phyloP scores from a whole-genome alignment of 1,284 basidiomycete species.

The Leccinum proliferum region DNA sequence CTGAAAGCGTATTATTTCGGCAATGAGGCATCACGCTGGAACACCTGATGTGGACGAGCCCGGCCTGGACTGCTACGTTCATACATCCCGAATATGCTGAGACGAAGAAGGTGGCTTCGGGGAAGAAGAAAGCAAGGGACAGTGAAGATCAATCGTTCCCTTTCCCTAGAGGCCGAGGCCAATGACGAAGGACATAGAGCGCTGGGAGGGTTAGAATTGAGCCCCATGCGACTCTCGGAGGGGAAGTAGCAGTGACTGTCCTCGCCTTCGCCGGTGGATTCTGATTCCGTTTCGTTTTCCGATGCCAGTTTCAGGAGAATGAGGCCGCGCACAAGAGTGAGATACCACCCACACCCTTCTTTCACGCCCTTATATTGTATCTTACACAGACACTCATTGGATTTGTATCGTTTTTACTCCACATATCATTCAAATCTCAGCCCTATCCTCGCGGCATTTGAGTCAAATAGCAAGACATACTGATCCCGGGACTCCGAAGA shows the following conservation, averaged over 20 bases:
- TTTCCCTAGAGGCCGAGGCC: no score
- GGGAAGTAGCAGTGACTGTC: conserved; percentile 9
- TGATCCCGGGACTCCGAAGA: no score
- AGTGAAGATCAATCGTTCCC: no score
- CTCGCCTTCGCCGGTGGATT: conserved; percentile 30
- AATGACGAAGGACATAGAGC: conserved; percentile 23
- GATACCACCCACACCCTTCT: conserved; percentile 12
- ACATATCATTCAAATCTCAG: no score
- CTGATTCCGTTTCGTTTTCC: conserved; percentile 34
- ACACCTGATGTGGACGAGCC: conserved; percentile 46
- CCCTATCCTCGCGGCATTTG: no score
- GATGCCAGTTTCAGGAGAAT: conserved; percentile 35
- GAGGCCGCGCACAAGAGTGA: conserved; percentile 20
- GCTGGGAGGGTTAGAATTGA: conserved; percentile 13
- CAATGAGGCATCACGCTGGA: conserved; percentile 42
- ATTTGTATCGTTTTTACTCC: no score
- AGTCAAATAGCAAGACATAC: no score
- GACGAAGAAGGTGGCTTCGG: no score
- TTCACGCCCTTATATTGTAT: no score
- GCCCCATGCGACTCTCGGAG: conserved; percentile 16
- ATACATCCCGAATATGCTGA: conserved; percentile 61
- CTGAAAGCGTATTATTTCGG: conserved; percentile 76
- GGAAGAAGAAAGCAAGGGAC: no score
- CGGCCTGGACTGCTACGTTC: conserved; percentile 47
- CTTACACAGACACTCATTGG: no score